Conservation (phyloP, 2,329 filamentous ascomycete species). For the Gaeumannomyces sp. region DNA sequence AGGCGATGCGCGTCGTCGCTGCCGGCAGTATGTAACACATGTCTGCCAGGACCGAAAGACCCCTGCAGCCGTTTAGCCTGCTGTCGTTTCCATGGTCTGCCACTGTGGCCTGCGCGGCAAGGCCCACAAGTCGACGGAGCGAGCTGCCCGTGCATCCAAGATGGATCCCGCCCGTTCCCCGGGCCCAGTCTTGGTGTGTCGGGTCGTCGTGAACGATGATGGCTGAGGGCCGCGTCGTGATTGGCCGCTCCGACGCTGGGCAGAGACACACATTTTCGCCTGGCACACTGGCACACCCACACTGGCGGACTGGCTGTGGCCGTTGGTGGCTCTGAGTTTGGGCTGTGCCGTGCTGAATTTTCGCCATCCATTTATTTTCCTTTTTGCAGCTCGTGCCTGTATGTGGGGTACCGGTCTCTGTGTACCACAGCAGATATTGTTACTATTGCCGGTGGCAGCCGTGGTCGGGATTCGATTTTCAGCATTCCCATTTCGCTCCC, state of each 20-base stretch:
- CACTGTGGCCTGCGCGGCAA: not conserved
- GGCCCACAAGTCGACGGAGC: not conserved
- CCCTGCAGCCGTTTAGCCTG: constrained; percentile 1
- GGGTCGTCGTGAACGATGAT: not conserved
- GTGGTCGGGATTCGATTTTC: no score
- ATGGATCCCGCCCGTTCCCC: not conserved
- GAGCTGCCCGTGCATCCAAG: not conserved
- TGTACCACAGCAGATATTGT: no score
- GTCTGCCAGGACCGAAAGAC: no score
- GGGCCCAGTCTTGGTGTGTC: not conserved
- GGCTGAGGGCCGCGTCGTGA: not conserved
- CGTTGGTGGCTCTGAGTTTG: not conserved
- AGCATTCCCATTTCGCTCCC: no score
- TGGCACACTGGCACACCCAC: not conserved
- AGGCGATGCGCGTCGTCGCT: not conserved
- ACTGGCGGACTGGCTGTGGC: not conserved
- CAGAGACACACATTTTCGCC: not conserved
- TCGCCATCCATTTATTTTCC: no score
- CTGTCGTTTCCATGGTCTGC: not conserved
- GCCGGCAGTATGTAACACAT: not conserved
- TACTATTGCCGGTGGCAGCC: no score
- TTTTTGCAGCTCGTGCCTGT: no score
- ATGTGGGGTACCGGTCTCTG: not conserved
- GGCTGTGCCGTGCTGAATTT: not conserved
- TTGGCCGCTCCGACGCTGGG: not conserved